Base-by-base conservation (phyloP, 2,329 filamentous ascomycete species). In the Pseudogymnoascus sp. region DNA sequence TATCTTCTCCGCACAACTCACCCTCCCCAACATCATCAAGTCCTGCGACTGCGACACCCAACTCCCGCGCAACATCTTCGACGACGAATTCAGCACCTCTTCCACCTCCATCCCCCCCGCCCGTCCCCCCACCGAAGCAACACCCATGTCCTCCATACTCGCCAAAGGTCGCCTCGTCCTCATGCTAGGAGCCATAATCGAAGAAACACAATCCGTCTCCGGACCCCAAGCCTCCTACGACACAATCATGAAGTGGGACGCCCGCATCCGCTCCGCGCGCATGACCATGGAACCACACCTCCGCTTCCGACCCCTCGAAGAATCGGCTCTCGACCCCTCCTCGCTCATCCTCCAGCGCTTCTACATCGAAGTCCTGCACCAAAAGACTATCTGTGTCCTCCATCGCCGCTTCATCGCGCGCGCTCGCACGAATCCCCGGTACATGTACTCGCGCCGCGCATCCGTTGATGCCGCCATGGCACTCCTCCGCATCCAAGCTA, bases 391-490 rank as follows among this genome's bases (percentile, higher is more conserved):
- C 70, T 96, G 91, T 70, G 84, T 96, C 21, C 82, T 99, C 40
- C 95, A 99, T 74, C 84, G 92, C 61, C 92, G 92, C 67, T 97
- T 95, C 73, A 82, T 96, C 64, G 80, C 84, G n/a, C 84, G 87
- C 65, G 90, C 92, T 4, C 81, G 89, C 59, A 84, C 89, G 65
- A 95, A 93, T 69, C 80, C 89, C 8, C 84, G 92, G 7, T 97
- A 96, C 71, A 84, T 86, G 7, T 91, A 95, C 71, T 96, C 92
- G 2, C 85, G 93, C 31, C 86, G 87, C 42, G 88, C 87, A 21
- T 95, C 91, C 67, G 88, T 97, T 42, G 91, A 96, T 70, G 90
- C 93, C 1, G 91, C 92, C 0, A 81, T 97, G 80, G 87, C 89
- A 68, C 86, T 96, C 59, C 80, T 99, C 42, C 81, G 83, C 23